Base-by-base conservation (phyloP, 2,329 filamentous ascomycete genomes). In the Colletotrichum siamense region DNA sequence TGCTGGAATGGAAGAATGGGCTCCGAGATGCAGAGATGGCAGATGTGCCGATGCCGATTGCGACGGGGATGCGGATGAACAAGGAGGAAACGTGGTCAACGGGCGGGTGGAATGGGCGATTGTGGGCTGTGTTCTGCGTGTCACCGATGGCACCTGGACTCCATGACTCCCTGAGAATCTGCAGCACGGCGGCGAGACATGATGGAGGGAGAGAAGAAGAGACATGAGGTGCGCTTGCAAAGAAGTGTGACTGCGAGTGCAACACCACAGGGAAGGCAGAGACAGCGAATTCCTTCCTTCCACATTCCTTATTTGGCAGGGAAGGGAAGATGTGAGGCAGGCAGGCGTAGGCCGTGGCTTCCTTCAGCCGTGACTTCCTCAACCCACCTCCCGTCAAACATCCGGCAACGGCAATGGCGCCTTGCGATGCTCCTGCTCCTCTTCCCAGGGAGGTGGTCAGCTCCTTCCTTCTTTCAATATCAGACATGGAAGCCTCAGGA, bases 1-100 rank as follows among this genome's bases (percentile, higher is more conserved):
- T 24, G 34, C 16, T 39, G 57, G 61, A 44, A 71, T 61, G 65
- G 61, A 24, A 71, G 49, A 32, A 61, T 36, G 12, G 59, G 34
- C 32, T 55, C 49, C 49, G 68, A 65, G 55, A 44, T 62, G 52
- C 36, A 44, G 63, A 59, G 22, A 39, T n/a, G 32, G 18, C 15
- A 61, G 63, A 26, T 66, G 66, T 34, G 36, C 15, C 36, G 28
- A 52, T n/a, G 59, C 55, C 63, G 52, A 55, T 55, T n/a, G 18
- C n/a, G 68, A 52, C 18, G 57, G 68, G 59, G 18, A 44, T 44
- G 39, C 39, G 39, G 39, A 44, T 44, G 36, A 28, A 63, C 59
- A 55, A 52, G 34, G 24, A 67, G 49, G 52, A 55, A 75, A 74
- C 69, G 72, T 75, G 68, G 72, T 44, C 32, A 71, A 75, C 68